phyloP scores from a whole-genome alignment of 139 green algal species.

The Chlorella sp. region DNA sequence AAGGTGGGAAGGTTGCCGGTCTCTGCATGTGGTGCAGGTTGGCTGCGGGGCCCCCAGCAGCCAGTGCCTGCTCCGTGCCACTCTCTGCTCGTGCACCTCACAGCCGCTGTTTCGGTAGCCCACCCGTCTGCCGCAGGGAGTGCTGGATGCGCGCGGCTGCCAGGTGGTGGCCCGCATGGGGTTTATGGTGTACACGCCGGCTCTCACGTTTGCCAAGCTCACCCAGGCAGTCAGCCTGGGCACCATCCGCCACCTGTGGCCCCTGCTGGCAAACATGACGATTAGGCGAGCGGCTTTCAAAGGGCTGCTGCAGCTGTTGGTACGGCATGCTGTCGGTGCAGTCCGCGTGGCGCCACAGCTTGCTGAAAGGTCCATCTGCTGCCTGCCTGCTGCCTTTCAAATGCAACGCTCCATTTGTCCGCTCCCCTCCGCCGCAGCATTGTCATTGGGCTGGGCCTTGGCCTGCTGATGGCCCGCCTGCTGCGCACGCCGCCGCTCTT shows the following conservation, averaged over 20 bases:
- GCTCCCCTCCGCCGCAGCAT: neutral
- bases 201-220: constrained; percentile 39
- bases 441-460: constrained; percentile 12
- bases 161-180: constrained; percentile 19
- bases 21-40: neutral
- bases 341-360: too few relatives aligned
- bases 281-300: constrained; percentile 19
- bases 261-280: constrained; percentile 43
- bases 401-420: neutral
- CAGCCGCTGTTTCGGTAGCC: neutral
- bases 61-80: neutral
- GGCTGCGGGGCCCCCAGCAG: neutral
- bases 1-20: neutral
- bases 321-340: neutral
- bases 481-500: constrained; percentile 13
- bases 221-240: constrained; percentile 17
- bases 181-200: constrained; percentile 34
- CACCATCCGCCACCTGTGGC: constrained; percentile 39
- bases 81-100: neutral
- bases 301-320: neutral
- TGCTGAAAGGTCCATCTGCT: too few relatives aligned
- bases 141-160: constrained; percentile 10
- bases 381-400: neutral
- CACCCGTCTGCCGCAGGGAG: neutral
- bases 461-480: neutral